These are phyloP conservation scores for Lippia alba DNA, from an alignment of 305 asterid genomes.

Conservation along the genomic window DNA sequence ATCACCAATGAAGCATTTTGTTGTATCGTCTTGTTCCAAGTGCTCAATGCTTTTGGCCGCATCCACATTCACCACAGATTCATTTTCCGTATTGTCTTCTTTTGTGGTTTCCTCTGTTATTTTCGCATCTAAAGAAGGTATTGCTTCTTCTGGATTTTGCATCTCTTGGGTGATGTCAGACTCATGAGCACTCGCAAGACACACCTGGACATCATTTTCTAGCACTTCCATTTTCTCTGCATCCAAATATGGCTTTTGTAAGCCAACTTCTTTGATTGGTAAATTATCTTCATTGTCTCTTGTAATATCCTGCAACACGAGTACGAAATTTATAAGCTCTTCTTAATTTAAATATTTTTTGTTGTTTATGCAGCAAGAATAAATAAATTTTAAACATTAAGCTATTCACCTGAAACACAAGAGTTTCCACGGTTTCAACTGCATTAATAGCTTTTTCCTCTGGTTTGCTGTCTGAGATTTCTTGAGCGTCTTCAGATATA, in stretches of 20 bases:
- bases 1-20: slow-evolving; percentile 30
- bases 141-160: slow-evolving; percentile 36
- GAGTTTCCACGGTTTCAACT: slow-evolving; percentile 23
- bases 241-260: slow-evolving; percentile 16
- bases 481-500: slow-evolving; percentile 15
- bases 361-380: not conserved
- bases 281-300: slow-evolving; percentile 24
- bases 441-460: slow-evolving; percentile 33
- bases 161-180: slow-evolving; percentile 34
- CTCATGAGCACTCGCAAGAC: slow-evolving; percentile 29
- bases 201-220: slow-evolving; percentile 30
- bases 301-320: slow-evolving; percentile 33
- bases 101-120: slow-evolving; percentile 27
- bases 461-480: slow-evolving; percentile 9
- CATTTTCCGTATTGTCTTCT: slow-evolving; percentile 34
- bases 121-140: slow-evolving; percentile 32
- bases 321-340: slow-evolving; percentile 8
- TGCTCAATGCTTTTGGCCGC: slow-evolving; percentile 24
- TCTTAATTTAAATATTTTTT: slow-evolving; percentile 1
- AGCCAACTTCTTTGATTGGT: not conserved
- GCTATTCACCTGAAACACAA: slow-evolving; percentile 29
- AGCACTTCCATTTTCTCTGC: slow-evolving; percentile 29
- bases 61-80: slow-evolving; percentile 28
- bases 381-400: not conserved
- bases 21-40: slow-evolving; percentile 32